These are phyloP conservation scores for Xylaria cubensis DNA, from an alignment of 495 filamentous ascomycete genomes.

Conservation along the genomic window DNA sequence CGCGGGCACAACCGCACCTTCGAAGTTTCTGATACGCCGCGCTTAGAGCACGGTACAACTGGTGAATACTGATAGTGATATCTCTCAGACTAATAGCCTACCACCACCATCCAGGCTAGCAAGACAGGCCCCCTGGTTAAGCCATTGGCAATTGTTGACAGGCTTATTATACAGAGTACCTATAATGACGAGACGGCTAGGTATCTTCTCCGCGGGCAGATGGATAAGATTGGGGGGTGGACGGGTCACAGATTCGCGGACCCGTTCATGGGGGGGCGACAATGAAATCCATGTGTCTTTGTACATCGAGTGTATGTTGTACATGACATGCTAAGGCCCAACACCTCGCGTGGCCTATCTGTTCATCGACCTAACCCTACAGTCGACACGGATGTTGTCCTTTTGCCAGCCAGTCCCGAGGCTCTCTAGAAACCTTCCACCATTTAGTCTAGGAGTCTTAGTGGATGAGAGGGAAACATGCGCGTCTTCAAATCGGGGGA, in stretches of 20 bases:
- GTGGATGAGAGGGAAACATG: conserved; percentile 3
- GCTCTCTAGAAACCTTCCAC: not conserved
- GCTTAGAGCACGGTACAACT: conserved; percentile 6
- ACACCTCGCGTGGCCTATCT: conserved; percentile 15
- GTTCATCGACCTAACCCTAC: conserved; percentile 11
- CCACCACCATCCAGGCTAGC: conserved; percentile 3
- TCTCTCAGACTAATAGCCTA: conserved; percentile 6
- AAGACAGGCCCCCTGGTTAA: conserved; percentile 10
- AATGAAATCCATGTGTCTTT: conserved; percentile 16
- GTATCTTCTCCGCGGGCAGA: conserved; percentile 25
- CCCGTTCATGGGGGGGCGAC: conserved; percentile 14
- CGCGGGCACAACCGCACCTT: conserved; percentile 9
- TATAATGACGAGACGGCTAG: conserved; percentile 13
- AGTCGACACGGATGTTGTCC: not conserved
- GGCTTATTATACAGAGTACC: conserved; percentile 9
- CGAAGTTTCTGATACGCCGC: conserved; percentile 18
- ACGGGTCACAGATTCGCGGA: conserved; percentile 20
- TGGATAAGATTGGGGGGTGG: conserved; percentile 23
- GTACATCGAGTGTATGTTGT: conserved; percentile 21
- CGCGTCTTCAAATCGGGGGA: conserved; percentile 21
- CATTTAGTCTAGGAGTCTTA: not conserved
- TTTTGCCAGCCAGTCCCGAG: conserved; percentile 8
- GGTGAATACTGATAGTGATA: conserved; percentile 4
- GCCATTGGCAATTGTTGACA: conserved; percentile 3
- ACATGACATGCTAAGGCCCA: conserved; percentile 6